Evolutionary conservation across 805 yeast genomes (phyloP), one percentile per base, ranked within the genome.

Genomic region (Barnettozyma pratensis): DNA sequence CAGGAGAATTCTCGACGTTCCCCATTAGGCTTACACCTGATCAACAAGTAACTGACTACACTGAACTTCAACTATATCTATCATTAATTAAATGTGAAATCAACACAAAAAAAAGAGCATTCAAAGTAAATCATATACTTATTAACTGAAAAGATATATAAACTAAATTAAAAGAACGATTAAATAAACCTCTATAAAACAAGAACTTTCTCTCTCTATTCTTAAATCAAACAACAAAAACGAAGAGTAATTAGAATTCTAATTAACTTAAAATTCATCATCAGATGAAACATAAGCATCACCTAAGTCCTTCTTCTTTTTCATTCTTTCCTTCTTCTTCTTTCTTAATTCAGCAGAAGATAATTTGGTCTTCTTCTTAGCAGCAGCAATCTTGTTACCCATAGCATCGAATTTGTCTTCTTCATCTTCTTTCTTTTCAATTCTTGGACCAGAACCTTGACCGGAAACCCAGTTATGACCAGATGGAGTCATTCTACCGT

Each of bases 251-350:
- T 19, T 19, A 19, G 19, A 19, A 19, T 34, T 28, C 26, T 29
- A 14, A n/a, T 28, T 11, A 10, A 19, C 62, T 79, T 83, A 85
- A 60, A 81, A 77, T 65, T 85, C 94, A 50, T 92, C 99, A 64
- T 91, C 97, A 65, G 96, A 94, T 58, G 98, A 92, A 63, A 90
- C 97, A 74, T 94, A 95, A 75, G 94, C 98, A 72, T 94, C 99
- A 82, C 98, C 98, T 72, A 91, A 75, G 76, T 86, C 96, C 96
- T 94, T 94, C 97, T 92, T 94, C 96, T 92, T 94, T 87, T 87
- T 89, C 98, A 94, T 91, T 85, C 99, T 90, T 81, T 94, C 99
- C 96, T 94, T 94, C 97, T 94, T 94, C 97, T 94, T 94, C 97
- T 94, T 94, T 85, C 99, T 89, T 74, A 92, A 81, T 77, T 94